A percentile compares a stretch with the other conserved stretches of the same genome.
Conservation (phyloP, 306 rosid genomes). For the Carpinus fangiana region DNA sequence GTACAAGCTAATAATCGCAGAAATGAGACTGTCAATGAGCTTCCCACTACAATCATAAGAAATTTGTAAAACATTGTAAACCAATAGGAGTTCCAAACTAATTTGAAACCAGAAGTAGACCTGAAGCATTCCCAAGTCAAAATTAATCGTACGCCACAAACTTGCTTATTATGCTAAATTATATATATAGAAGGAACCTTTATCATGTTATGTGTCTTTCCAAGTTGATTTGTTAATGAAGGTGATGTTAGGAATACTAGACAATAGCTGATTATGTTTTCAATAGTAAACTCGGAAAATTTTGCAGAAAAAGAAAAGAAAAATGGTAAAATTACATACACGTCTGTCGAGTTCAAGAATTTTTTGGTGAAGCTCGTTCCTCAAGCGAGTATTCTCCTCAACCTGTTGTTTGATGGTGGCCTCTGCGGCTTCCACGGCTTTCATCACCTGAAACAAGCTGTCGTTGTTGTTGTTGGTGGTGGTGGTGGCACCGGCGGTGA, state of each 20-base stretch:
- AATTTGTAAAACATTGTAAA: not conserved
- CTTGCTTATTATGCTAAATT: too few relatives aligned
- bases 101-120: not conserved
- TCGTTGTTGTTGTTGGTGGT: conserved; percentile 42
- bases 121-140: too few relatives aligned
- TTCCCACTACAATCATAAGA: not conserved
- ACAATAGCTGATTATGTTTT: not conserved
- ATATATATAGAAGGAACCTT: too few relatives aligned
- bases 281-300: not conserved
- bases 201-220: too few relatives aligned
- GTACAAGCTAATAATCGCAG: not conserved
- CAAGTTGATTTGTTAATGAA: not conserved
- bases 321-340: conserved; percentile 32
- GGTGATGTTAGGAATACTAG: not conserved
- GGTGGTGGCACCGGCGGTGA: conserved; percentile 40
- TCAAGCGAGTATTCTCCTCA: conserved; percentile 73
- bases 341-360: conserved; percentile 61
- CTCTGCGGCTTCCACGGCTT: conserved; percentile 95
- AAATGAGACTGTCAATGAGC: not conserved
- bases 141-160: too few relatives aligned
- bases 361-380: conserved; percentile 66
- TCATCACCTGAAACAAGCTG: conserved; percentile 78
- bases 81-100: not conserved
- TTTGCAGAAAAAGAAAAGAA: not conserved
- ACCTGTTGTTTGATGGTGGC: conserved; percentile 86